phyloP scores from a whole-genome alignment of 176 grass and related monocot species.

The Lolium perenne region DNA sequence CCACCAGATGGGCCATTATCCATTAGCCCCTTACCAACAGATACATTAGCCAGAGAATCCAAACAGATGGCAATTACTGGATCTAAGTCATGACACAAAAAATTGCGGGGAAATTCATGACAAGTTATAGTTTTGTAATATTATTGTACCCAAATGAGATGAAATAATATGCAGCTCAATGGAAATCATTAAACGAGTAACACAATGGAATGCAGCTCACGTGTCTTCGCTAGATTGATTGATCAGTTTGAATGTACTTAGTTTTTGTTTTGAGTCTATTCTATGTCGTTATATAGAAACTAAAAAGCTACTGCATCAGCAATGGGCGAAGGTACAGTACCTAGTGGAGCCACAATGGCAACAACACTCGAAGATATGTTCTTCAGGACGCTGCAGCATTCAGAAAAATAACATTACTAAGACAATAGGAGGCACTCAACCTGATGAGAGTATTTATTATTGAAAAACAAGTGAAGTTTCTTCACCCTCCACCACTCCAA shows the following conservation, averaged over 20 bases:
- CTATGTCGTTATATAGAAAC: not conserved
- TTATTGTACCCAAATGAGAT: not conserved
- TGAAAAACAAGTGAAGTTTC: conserved; percentile 5
- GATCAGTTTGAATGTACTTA: not conserved
- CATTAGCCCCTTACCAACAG: no score
- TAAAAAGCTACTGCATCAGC: not conserved
- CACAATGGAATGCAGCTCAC: not conserved
- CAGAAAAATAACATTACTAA: conserved; percentile 43
- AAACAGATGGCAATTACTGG: not conserved
- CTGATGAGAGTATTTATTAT: not conserved
- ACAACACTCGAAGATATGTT: conserved; percentile 87
- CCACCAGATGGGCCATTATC: not conserved
- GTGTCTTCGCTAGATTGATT: not conserved
- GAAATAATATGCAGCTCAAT: not conserved
- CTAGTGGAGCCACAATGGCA: conserved; percentile 83
- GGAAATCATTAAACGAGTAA: not conserved
- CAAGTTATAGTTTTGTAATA: not conserved
- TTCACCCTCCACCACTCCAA: conserved; percentile 94
- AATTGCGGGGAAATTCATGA: not conserved
- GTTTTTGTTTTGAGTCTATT: not conserved
- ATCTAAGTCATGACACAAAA: not conserved
- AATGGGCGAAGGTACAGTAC: conserved; percentile 38
- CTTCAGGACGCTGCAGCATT: conserved; percentile 71
- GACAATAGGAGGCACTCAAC: conserved; percentile 27
- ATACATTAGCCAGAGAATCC: not conserved